Evolutionary conservation across 768 basidiomycete species (phyloP), one percentile per base, ranked within the genome.

Genomic region (Russula dissimulans): DNA sequence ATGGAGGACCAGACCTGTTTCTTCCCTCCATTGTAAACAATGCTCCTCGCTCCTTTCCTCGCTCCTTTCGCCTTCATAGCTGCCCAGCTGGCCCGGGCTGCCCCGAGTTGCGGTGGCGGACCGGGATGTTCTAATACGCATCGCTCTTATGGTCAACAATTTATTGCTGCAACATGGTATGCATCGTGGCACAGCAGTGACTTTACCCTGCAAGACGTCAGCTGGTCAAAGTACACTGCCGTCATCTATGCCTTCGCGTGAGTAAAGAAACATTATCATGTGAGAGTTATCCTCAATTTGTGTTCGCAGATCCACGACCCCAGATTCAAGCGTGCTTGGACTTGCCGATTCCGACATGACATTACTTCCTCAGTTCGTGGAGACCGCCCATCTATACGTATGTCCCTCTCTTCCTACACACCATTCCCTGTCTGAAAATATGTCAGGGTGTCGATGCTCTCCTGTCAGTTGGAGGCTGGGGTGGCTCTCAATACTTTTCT

Each of bases 181-280:
- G 74, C 83, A 17, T 77, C 75, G n/a, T 84, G 81, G 80, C 72
- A 78, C 55, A 72, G 71, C 6, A 56, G 63, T 29, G 64, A 73
- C 51, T 73, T 77, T 63, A 69, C 81, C 12, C 74, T 80, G 4
- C 66, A 66, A 43, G 68, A 73, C 12, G 73, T 85, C 58, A 75
- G 78, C 26, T 85, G 83, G 83, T 60, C 69, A 34, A 82, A 81
- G 66, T 84, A 83, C 65, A 79, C 73, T 47, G 70, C 79, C 48
- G 66, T 85, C 71, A 78, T 75, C 32, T 86, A 83, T 70, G 78
- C 83, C 45, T 85, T 86, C 63, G 84, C 78, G 84, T 85, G 65
- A 73, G 80, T 80, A 4, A 3, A 36, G 34, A 36, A 36, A 36
- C 22, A 26, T 26, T 26, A 26, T 26, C 17, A 11, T n/a, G 38